Base-by-base conservation (phyloP, 2,329 filamentous ascomycete species). In the Sporothrix brunneoviolacea region DNA sequence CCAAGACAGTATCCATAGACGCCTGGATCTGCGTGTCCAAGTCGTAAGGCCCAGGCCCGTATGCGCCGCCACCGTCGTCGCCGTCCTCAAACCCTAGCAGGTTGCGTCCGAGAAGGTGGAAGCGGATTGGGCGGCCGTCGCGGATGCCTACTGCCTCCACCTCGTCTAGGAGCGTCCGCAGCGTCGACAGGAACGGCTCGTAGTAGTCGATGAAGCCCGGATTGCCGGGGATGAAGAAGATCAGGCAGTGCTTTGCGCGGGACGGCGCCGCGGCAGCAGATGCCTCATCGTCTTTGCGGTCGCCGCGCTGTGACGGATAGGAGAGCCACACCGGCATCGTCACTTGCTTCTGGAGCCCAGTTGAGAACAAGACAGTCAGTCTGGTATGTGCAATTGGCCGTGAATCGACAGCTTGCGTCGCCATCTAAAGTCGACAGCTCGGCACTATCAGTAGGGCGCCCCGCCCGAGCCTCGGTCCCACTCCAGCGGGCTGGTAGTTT, bases 191-290 rank as follows among this genome's bases (percentile, higher is more conserved):
- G 64, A 89, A 91, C 33, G 77, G 73, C 51, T 68, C 69, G 65
- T 91, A 91, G 72, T 87, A 91, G 50, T 76, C 78, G 45, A 90
- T 77, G 16, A 89, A 71, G 5, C 87, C 87, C 5, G 87, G 87
- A 57, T 91, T 91, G 18, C 87, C 87, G 24, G 84, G 79, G 36
- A 91, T 74, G 65, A 88, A 84, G 69, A 82, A 89, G 57, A 91
- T 69, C 44, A 90, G 75, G 54, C 46, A 52, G 12, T 57, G 51
- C 41, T 55, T 7, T 12, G 45, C 15, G 1, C 27, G n/a, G 10
- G 24, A 32, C 18, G 36, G 13, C 35, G 38, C 18, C 37, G 18
- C 12, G 10, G 4, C 19, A 21, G 18, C n/a, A 30, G 33, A 7
- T 40, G 8, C 33, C 4, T 4, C n/a, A 22, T 13, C 19, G 18